A percentile compares a stretch with the other conserved stretches of the same genome.
These are phyloP conservation scores for Chrysopogon serrulatus DNA, from an alignment of 176 grass and related monocot species.

Conservation along the genomic window DNA sequence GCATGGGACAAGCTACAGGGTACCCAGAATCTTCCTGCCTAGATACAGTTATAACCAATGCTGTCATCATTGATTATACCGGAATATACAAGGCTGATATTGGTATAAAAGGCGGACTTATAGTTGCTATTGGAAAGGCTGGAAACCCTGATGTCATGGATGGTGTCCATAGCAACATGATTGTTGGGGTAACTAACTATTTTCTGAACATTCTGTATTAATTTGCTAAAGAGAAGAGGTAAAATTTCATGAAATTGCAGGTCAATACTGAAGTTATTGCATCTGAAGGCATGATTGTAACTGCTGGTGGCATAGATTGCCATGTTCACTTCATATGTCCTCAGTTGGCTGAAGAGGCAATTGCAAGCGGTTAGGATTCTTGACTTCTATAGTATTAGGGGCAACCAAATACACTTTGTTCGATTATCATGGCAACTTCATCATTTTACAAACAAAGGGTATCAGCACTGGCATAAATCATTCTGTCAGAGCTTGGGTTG, in stretches of 20 bases:
- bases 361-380: slow-evolving; percentile 76
- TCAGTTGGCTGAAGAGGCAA: slow-evolving; percentile 74
- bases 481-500: neutral
- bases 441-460: neutral
- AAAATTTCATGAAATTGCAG: slow-evolving; percentile 34
- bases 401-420: neutral
- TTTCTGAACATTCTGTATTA: neutral
- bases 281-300: slow-evolving; percentile 88
- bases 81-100: slow-evolving; percentile 99
- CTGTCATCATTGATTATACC: slow-evolving; percentile 90
- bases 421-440: neutral
- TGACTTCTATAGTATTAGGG: neutral
- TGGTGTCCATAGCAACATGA: slow-evolving; percentile 70
- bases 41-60: slow-evolving; percentile 96
- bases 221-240: slow-evolving; percentile 6
- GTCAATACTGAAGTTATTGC: slow-evolving; percentile 96
- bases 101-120: slow-evolving; percentile 75
- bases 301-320: slow-evolving; percentile 92
- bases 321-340: slow-evolving; percentile 99
- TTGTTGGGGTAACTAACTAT: slow-evolving; percentile 76
- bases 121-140: slow-evolving; percentile 82
- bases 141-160: slow-evolving; percentile 98
- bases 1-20: slow-evolving; percentile 83
- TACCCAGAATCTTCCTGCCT: slow-evolving; percentile 50
- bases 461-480: neutral